Conservation (phyloP, 805 yeast species). For the Starmerella gropengiesseri region DNA sequence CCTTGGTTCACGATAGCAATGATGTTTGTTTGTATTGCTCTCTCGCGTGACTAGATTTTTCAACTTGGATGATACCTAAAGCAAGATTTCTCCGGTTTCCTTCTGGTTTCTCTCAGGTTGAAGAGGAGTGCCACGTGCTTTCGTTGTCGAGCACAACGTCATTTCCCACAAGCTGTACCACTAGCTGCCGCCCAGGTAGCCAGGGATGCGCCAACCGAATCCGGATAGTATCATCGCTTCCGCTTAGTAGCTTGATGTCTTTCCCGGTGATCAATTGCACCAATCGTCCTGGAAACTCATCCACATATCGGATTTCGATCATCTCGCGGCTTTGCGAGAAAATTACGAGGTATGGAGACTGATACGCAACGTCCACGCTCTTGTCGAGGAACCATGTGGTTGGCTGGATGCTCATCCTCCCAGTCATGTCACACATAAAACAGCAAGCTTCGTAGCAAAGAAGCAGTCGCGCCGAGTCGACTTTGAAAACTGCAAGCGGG, state of each 20-base stretch:
- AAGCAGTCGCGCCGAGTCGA: constrained; percentile 43
- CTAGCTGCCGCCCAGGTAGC: constrained; percentile 49
- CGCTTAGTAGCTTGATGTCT: constrained; percentile 42
- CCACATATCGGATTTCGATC: constrained; percentile 56
- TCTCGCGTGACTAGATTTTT: too few species aligned
- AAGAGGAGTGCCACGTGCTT: constrained; percentile 18
- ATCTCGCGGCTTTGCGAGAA: constrained; percentile 46
- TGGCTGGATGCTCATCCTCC: constrained; percentile 32
- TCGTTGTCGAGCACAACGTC: constrained; percentile 9
- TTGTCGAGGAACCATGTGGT: constrained; percentile 34
- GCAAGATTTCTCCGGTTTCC: too few species aligned
- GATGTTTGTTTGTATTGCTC: too few species aligned
- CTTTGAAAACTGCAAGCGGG: constrained; percentile 40
- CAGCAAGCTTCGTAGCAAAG: constrained; percentile 64
- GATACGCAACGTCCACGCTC: constrained; percentile 30
- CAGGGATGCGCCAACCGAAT: constrained; percentile 55
- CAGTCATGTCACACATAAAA: constrained; percentile 47
- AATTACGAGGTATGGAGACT: constrained; percentile 38
- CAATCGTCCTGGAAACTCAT: constrained; percentile 24
- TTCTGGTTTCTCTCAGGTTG: too few species aligned
- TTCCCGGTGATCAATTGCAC: constrained; percentile 65
- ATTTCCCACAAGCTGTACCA: constrained; percentile 33
- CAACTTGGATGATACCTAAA: too few species aligned
- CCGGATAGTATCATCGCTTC: constrained; percentile 32
- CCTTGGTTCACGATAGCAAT: too few species aligned